phyloP scores from a whole-genome alignment of 345 rosid species.

The Syzygium oleosum region DNA sequence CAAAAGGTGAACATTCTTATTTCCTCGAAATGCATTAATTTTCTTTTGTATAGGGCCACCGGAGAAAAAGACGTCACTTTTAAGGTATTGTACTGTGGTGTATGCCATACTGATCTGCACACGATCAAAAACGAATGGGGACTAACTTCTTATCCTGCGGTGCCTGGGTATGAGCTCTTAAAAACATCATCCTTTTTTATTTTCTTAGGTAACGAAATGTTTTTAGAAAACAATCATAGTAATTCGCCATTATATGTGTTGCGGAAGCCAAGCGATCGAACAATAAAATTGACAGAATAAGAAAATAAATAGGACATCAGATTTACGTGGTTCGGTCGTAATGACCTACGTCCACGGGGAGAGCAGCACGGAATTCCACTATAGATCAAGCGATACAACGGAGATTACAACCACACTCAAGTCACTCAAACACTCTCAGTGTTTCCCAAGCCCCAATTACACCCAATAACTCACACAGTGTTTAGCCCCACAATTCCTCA shows the following conservation, averaged over 20 bases:
- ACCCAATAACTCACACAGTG: too few relatives aligned
- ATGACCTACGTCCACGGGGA: too few relatives aligned
- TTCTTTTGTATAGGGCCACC: slow-evolving; percentile 7
- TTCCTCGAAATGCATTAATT: neutral
- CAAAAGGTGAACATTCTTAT: neutral
- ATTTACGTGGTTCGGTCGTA: too few relatives aligned
- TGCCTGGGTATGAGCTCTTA: slow-evolving; percentile 23
- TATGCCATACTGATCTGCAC: slow-evolving; percentile 38
- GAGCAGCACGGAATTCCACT: too few relatives aligned
- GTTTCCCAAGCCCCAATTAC: too few relatives aligned
- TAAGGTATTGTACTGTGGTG: slow-evolving; percentile 29
- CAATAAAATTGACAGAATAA: too few relatives aligned
- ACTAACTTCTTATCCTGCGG: slow-evolving; percentile 23
- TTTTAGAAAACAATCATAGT: neutral
- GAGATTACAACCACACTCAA: too few relatives aligned
- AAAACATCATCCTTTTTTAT: neutral
- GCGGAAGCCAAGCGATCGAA: too few relatives aligned
- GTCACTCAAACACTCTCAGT: too few relatives aligned
- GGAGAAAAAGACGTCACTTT: slow-evolving; percentile 24
- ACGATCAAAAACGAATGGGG: slow-evolving; percentile 30
- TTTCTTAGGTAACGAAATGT: neutral
- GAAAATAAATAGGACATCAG: too few relatives aligned
- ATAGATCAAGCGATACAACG: too few relatives aligned
- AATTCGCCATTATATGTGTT: rapidly evolving
- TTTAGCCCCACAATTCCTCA: too few relatives aligned